These are phyloP conservation scores for Boletus eberwhitei DNA, from an alignment of 768 basidiomycete genomes.

Conservation along the genomic window DNA sequence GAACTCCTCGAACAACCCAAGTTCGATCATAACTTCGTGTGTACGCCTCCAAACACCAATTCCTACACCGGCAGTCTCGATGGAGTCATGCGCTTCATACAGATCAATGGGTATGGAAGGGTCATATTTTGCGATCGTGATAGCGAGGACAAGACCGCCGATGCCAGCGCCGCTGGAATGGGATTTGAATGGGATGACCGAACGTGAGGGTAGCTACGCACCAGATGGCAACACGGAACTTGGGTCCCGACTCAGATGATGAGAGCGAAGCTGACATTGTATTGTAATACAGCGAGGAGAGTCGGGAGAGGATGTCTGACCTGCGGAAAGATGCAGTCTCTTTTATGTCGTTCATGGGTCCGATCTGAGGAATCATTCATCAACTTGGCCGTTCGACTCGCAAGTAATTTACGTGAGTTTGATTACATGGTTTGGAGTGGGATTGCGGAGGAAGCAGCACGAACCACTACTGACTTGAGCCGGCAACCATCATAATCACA, in stretches of 20 bases:
- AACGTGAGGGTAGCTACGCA: not conserved
- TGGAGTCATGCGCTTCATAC: slow-evolving; percentile 43
- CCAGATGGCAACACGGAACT: slow-evolving; percentile 24
- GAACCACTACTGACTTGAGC: no score
- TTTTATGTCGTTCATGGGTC: not conserved
- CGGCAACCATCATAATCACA: no score
- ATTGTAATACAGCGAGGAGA: not conserved
- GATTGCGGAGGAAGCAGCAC: no score
- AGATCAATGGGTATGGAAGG: slow-evolving; percentile 35
- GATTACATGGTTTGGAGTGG: no score
- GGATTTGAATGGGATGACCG: not conserved
- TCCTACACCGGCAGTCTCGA: slow-evolving; percentile 41
- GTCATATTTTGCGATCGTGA: slow-evolving; percentile 33
- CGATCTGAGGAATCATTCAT: no score
- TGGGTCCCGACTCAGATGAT: not conserved
- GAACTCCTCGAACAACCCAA: slow-evolving; percentile 40
- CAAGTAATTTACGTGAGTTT: no score
- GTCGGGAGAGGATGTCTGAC: not conserved
- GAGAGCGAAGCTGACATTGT: not conserved
- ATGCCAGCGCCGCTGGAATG: slow-evolving; percentile 37
- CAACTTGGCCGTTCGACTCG: no score
- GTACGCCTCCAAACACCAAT: slow-evolving; percentile 44
- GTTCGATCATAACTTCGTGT: slow-evolving; percentile 39
- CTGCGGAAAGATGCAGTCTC: not conserved
- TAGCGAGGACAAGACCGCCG: slow-evolving; percentile 42